phyloP scores from a whole-genome alignment of 305 asterid species.

The Fraxinus angustifolia region DNA sequence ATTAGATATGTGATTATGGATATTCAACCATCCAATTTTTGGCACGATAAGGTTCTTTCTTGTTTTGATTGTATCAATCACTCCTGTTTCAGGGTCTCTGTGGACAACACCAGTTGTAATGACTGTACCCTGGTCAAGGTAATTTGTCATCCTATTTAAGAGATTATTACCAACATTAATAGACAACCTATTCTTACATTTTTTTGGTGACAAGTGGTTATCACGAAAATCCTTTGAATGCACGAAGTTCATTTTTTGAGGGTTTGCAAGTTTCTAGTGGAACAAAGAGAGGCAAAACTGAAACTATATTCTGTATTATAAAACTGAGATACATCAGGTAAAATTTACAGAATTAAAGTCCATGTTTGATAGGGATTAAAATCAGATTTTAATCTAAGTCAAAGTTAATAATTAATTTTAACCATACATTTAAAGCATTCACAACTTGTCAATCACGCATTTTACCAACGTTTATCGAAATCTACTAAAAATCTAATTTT shows the following conservation, averaged over 20 bases:
- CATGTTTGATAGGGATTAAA: too few relatives aligned
- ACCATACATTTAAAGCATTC: too few relatives aligned
- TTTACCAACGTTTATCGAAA: too few relatives aligned
- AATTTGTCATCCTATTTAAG: conserved; percentile 16
- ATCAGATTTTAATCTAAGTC: too few relatives aligned
- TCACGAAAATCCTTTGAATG: background rate
- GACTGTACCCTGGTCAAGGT: conserved; percentile 93
- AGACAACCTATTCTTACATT: background rate
- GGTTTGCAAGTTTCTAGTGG: background rate
- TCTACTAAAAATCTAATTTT: too few relatives aligned
- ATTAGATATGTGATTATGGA: background rate
- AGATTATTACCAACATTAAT: conserved; percentile 4
- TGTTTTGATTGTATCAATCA: conserved; percentile 3
- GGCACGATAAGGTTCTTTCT: conserved; percentile 8
- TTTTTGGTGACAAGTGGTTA: background rate
- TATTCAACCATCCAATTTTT: background rate
- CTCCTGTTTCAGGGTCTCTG: conserved; percentile 72
- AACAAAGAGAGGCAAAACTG: background rate
- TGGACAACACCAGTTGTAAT: conserved; percentile 79
- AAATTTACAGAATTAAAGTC: too few relatives aligned
- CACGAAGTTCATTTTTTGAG: background rate
- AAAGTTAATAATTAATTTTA: too few relatives aligned
- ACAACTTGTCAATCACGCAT: too few relatives aligned
- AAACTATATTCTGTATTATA: background rate
- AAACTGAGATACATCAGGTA: background rate